Base-by-base conservation (phyloP, 306 rosid genomes). In the Comarum palustre region DNA sequence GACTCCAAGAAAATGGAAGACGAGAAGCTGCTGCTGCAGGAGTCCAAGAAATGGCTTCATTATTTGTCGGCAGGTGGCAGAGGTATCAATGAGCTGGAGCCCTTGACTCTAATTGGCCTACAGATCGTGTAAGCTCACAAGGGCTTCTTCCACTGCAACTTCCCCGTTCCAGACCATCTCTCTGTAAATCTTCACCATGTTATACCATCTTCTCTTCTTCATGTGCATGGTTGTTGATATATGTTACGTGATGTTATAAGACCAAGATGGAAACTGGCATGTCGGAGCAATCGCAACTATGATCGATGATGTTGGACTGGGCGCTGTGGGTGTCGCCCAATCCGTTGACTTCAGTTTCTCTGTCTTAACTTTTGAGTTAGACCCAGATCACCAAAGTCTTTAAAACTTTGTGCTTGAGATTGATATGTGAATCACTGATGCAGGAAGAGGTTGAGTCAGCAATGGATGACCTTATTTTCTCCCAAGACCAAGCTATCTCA, bases 361-460 rank as follows among this genome's bases (percentile, higher is more conserved):
- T 5, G 8, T 55, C 42, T 43, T 12, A 57, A 10, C 62, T 57
- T 57, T 57, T 22, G 16, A 57, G 29, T 57, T 25, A 11, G 36
- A 59, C 64, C 20, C n/a, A 27, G 11, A 13, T 25, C n/a, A 29
- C 3, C 64, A 4, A 13, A 43, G 47, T 24, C 43, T 34, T 12
- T n/a, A 17, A 45, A 61, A 45, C 9, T 61, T n/a, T 51, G 34
- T 55, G 4, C 22, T 66, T 54, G 32, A 6, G 10, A 27, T 75
- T 63, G 34, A 57, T 59, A 6, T 27, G 14, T 29, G n/a, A 29
- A 14, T 14, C n/a, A 15, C 20, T 15, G 65, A 29, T 59, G 41
- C 77, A 84, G 89, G 87, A 82, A 76, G 86, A 80, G 77, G 77
- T 84, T 34, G 85, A 81, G 69, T 32, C 83, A 77, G 73, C 72